These are phyloP conservation scores for Populus euphratica DNA, from an alignment of 345 rosid genomes.

Conservation along the genomic window DNA sequence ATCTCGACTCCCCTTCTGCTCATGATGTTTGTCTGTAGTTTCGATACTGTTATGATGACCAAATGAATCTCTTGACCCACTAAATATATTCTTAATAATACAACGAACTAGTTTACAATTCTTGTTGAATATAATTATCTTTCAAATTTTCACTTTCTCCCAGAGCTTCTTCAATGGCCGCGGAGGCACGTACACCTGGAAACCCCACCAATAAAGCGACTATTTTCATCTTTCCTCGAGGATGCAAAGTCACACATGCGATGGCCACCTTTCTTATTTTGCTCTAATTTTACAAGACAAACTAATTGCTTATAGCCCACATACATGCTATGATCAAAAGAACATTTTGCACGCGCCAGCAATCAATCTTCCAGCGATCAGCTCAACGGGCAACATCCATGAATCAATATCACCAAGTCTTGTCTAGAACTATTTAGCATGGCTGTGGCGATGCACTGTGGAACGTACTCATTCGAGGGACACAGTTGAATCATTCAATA, in stretches of 20 bases:
- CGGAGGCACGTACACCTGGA: too few species aligned
- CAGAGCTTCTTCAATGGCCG: too few species aligned
- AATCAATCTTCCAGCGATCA: background rate
- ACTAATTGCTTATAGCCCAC: slow-evolving; percentile 4
- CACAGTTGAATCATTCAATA: background rate
- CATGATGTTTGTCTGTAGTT: background rate
- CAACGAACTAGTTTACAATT: too few species aligned
- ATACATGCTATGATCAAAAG: background rate
- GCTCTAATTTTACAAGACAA: background rate
- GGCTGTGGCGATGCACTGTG: too few species aligned
- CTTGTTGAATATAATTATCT: too few species aligned
- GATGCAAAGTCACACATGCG: background rate
- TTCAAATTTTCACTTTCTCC: too few species aligned
- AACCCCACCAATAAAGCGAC: background rate
- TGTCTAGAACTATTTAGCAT: background rate
- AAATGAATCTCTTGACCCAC: too few species aligned
- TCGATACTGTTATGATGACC: background rate
- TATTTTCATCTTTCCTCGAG: background rate
- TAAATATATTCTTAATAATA: too few species aligned
- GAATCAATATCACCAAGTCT: background rate
- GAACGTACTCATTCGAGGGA: too few species aligned
- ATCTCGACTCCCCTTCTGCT: background rate
- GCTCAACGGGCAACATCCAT: background rate
- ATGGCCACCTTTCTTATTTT: too few species aligned
- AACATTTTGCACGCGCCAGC: background rate